Conservation (phyloP, 345 rosid species). For the Citrus medica region DNA sequence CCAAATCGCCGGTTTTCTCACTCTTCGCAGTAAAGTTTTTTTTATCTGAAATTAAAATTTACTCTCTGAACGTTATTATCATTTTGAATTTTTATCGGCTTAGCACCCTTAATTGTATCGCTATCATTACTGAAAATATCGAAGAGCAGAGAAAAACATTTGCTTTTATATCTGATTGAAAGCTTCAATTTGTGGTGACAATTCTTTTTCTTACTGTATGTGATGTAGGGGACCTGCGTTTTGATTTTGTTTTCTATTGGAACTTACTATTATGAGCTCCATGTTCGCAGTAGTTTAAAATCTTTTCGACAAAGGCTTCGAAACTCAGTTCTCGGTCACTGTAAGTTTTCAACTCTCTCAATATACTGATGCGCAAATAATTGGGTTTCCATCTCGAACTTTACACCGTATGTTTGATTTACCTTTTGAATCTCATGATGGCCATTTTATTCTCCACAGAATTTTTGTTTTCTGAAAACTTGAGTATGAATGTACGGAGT, state of each 20-base stretch:
- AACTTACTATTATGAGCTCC: background rate
- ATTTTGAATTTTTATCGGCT: background rate
- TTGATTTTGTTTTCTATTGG: background rate
- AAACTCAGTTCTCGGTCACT: background rate
- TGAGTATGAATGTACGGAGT: background rate
- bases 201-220: background rate
- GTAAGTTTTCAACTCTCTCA: background rate
- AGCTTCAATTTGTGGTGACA: background rate
- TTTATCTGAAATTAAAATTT: background rate
- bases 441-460: background rate
- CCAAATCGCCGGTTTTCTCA: background rate
- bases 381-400: background rate
- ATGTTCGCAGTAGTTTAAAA: background rate
- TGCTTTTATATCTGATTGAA: background rate
- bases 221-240: background rate
- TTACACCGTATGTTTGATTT: no score
- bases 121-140: background rate
- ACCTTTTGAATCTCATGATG: background rate
- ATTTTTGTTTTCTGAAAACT: background rate
- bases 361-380: background rate
- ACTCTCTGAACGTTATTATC: background rate
- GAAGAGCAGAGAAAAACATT: background rate
- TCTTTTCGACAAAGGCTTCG: no score
- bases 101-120: background rate
- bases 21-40: background rate